Evolutionary conservation across 768 basidiomycete genomes (phyloP), one percentile per base, ranked within the genome.

Genomic region (Pleurotus salmoneostramineus): DNA sequence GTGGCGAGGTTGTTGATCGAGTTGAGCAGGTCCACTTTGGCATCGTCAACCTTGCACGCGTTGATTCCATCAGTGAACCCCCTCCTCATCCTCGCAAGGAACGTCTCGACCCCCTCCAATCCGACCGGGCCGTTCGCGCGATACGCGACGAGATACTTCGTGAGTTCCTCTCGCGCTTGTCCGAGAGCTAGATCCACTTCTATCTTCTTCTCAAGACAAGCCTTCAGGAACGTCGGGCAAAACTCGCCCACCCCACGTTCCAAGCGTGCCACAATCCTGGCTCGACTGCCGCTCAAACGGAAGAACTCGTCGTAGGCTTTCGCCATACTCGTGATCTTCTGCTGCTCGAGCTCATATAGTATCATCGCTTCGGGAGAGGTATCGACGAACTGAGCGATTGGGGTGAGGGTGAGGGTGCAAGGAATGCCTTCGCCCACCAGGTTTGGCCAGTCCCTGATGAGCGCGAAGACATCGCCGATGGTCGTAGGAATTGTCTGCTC

Each of bases 381-480:
- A 35, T 56, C 50, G n/a, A 50, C 60, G 55, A 63, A 61, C 36
- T 58, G 46, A 21, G 37, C 44, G 11, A 63, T 60, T 14, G 62
- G 60, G 14, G 60, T 61, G 8, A 61, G 54, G 43, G 56, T 50
- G 32, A 63, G 40, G 32, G 56, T 47, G 48, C 60, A 60, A 15
- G 62, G 62, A n/a, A 63, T 60, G 34, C 62, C 62, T 3, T 63
- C 57, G 31, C 60, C 60, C 2, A 61, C 50, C 15, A 60, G 51
- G 12, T 33, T 34, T 12, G 44, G 56, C 34, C 57, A 57, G 11
- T 55, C 42, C 45, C 58, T 51, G 35, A 61, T 60, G 17, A 58
- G 57, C 31, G 49, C 43, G 57, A 63, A 56, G 37, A 63, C 48
- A 14, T 52, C 62, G 12, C 46, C 52, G 11, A 56, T 37, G 27